phyloP scores from a whole-genome alignment of 2,329 filamentous ascomycete species.

The Aotearoamyces nothofagi region DNA sequence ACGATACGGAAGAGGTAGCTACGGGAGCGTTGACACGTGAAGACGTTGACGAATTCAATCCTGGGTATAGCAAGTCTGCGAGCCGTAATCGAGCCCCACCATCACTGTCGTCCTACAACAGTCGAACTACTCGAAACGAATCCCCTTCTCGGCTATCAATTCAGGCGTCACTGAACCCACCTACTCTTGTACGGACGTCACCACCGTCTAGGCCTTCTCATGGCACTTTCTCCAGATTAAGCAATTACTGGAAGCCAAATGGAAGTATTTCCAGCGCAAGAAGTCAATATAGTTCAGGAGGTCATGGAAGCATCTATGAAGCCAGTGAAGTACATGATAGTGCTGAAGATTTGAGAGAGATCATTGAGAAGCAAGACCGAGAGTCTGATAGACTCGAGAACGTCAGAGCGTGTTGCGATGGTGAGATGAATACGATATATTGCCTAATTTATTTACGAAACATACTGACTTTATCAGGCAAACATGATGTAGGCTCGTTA shows the following conservation, averaged over 20 bases:
- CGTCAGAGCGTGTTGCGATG: constrained; percentile 93
- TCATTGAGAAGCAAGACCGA: constrained; percentile 64
- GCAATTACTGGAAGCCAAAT: constrained; percentile 37
- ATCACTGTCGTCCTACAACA: constrained; percentile 71
- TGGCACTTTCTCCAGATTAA: constrained; percentile 41
- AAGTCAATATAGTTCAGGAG: constrained; percentile 30
- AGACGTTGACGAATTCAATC: constrained; percentile 72
- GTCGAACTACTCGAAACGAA: constrained; percentile 51
- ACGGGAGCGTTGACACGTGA: constrained; percentile 40
- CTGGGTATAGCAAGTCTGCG: constrained; percentile 28
- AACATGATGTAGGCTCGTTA: constrained; percentile 56
- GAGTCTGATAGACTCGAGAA: constrained; percentile 79
- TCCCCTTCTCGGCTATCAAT: constrained; percentile 34
- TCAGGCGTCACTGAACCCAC: constrained; percentile 13
- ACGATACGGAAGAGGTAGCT: constrained; percentile 41
- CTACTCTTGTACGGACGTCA: constrained; percentile 8
- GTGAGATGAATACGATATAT: constrained; percentile 35
- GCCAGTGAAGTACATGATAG: constrained; percentile 52
- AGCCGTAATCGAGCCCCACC: constrained; percentile 38
- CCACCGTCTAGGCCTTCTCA: constrained; percentile 14
- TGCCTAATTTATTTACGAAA: too few relatives aligned
- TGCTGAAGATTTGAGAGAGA: constrained; percentile 66
- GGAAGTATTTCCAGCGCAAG: constrained; percentile 38
- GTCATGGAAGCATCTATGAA: constrained; percentile 31
- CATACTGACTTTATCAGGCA: constrained; percentile 32